A percentile compares a stretch with the other conserved stretches of the same genome.
Evolutionary conservation across 2,329 filamentous ascomycete genomes (phyloP).

Genomic region (Cladosporium velox): DNA sequence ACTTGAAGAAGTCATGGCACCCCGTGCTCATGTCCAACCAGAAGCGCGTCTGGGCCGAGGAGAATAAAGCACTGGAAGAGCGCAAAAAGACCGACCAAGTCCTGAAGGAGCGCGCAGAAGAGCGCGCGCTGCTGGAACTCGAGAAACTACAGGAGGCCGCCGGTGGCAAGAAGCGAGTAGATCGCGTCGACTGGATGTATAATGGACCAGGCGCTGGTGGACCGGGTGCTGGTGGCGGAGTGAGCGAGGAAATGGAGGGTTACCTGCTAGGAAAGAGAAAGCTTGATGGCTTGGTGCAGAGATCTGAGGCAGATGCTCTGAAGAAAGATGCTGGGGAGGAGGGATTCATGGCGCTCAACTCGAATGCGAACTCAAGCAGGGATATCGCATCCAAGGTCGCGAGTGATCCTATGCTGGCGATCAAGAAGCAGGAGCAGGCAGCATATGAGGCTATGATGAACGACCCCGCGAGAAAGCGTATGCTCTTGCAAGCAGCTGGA

Average conservation of each 20-base stretch:
- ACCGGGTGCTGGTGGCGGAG: conserved; percentile 61
- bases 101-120: conserved; percentile 89
- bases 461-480: conserved; percentile 67
- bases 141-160: conserved; percentile 86
- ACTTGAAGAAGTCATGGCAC: conserved; percentile 91
- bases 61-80: conserved; percentile 89
- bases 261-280: conserved; percentile 90
- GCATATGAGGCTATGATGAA: conserved; percentile 68
- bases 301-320: conserved; percentile 75
- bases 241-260: conserved; percentile 83
- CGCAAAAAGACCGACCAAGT: conserved; percentile 91
- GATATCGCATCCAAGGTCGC: conserved; percentile 85
- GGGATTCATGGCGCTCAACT: conserved; percentile 58
- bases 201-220: conserved; percentile 78
- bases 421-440: conserved; percentile 78
- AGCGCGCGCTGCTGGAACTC: conserved; percentile 87
- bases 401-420: conserved; percentile 87
- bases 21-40: conserved; percentile 89
- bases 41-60: conserved; percentile 84
- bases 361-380: conserved; percentile 68
- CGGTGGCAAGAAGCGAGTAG: conserved; percentile 75
- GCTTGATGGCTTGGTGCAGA: conserved; percentile 84
- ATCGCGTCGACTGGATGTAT: conserved; percentile 98
- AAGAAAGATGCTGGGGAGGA: conserved; percentile 62
- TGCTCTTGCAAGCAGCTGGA: conserved; percentile 59